Evolutionary conservation across 306 rosid species (phyloP).

Genomic region (Vicia faba): DNA sequence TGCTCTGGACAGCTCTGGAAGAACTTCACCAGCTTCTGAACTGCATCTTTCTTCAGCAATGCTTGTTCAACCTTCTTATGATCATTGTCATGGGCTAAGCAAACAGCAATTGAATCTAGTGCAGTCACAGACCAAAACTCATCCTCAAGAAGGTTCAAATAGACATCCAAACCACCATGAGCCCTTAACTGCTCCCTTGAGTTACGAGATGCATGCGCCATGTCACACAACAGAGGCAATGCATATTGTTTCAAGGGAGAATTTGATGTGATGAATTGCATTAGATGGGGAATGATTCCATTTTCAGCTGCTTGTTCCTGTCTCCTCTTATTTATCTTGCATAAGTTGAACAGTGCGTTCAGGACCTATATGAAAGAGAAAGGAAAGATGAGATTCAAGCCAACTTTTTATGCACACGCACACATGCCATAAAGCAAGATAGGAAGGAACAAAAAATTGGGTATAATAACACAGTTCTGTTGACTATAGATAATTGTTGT

Average conservation of each 20-base stretch:
- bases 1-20: slow-evolving; percentile 97
- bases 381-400: slow-evolving; percentile 29
- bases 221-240: slow-evolving; percentile 92
- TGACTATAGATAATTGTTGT: neutral
- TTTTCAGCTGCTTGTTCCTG: slow-evolving; percentile 99
- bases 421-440: slow-evolving; percentile 10
- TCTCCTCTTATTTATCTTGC: slow-evolving; percentile 99
- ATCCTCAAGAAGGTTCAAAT: slow-evolving; percentile 96
- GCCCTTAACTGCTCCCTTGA: slow-evolving; percentile 99
- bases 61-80: slow-evolving; percentile 95
- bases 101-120: slow-evolving; percentile 93
- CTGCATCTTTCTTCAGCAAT: slow-evolving; percentile 88
- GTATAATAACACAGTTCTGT: slow-evolving; percentile 16
- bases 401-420: slow-evolving; percentile 18
- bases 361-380: slow-evolving; percentile 67
- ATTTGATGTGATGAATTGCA: slow-evolving; percentile 87
- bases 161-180: slow-evolving; percentile 98
- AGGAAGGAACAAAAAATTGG: neutral
- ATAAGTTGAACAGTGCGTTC: slow-evolving; percentile 89
- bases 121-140: slow-evolving; percentile 95
- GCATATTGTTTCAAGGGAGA: slow-evolving; percentile 91
- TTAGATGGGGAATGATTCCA: slow-evolving; percentile 98
- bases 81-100: slow-evolving; percentile 96
- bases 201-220: slow-evolving; percentile 99
- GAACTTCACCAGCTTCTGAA: slow-evolving; percentile 93